Conservation (phyloP, 2,329 filamentous ascomycete species). For the Sarocladium brachiariae region DNA sequence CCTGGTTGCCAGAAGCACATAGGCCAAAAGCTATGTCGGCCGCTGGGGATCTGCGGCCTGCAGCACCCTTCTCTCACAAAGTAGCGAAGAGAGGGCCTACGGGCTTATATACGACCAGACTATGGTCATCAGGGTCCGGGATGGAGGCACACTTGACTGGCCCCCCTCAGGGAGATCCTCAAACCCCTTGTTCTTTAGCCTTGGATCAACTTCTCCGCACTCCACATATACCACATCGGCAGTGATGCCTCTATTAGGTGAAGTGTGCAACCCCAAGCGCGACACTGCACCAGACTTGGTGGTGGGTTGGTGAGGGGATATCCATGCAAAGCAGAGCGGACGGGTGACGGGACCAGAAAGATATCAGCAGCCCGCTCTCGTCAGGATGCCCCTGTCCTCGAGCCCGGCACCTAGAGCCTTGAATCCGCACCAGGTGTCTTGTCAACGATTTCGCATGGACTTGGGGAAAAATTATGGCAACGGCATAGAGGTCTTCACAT, state of each 20-base stretch:
- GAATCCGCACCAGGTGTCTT: background rate
- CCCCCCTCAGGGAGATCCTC: slow-evolving; percentile 5
- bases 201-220: slow-evolving; percentile 9
- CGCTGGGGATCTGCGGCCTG: background rate
- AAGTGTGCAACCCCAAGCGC: background rate
- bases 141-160: slow-evolving; percentile 1
- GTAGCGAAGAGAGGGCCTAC: background rate
- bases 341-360: background rate
- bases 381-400: background rate
- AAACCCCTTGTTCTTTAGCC: background rate
- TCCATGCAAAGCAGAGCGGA: too few relatives aligned
- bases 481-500: background rate
- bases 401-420: slow-evolving; percentile 7
- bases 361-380: background rate
- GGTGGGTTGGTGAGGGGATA: background rate
- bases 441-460: background rate
- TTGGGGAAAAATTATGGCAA: background rate
- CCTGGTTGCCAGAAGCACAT: background rate
- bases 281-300: background rate
- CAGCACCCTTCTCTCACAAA: background rate
- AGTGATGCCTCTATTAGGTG: slow-evolving; percentile 7
- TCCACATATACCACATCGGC: slow-evolving; percentile 7
- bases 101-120: background rate
- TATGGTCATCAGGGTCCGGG: slow-evolving; percentile 6
- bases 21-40: background rate